phyloP scores from a whole-genome alignment of 306 rosid species.

The Ochetophila trinervis region DNA sequence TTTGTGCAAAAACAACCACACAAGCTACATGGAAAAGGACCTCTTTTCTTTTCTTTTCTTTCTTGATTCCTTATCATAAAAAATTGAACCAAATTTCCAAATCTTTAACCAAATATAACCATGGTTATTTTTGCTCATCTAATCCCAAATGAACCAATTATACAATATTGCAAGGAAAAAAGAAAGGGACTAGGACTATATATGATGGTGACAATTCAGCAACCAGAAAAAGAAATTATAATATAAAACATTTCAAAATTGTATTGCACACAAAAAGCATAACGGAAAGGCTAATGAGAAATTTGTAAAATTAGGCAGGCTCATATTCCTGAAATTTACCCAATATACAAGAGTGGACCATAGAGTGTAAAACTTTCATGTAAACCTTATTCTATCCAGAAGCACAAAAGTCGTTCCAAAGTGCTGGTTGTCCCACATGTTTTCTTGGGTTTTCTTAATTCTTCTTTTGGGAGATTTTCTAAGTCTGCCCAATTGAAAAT shows the following conservation, averaged over 20 bases:
- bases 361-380: neutral
- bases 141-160: neutral
- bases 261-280: neutral
- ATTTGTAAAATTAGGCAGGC: neutral
- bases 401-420: slow-evolving; percentile 7
- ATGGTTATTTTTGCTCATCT: neutral
- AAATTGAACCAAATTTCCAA: slow-evolving; percentile 7
- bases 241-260: neutral
- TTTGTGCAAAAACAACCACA: neutral
- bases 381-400: slow-evolving; percentile 21
- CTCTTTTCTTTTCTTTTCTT: neutral
- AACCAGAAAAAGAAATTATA: neutral
- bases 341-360: neutral
- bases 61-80: neutral
- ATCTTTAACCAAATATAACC: neutral
- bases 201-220: slow-evolving; percentile 7
- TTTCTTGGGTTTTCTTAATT: neutral
- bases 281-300: neutral
- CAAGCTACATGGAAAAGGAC: slow-evolving; percentile 7
- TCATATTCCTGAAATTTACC: neutral
- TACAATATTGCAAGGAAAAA: neutral
- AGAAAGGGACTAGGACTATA: neutral
- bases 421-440: slow-evolving; percentile 12
- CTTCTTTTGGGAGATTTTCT: too few species aligned
- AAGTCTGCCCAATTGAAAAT: too few species aligned